Conservation (phyloP, 305 asterid genomes). For the Fraxinus baroniana region DNA sequence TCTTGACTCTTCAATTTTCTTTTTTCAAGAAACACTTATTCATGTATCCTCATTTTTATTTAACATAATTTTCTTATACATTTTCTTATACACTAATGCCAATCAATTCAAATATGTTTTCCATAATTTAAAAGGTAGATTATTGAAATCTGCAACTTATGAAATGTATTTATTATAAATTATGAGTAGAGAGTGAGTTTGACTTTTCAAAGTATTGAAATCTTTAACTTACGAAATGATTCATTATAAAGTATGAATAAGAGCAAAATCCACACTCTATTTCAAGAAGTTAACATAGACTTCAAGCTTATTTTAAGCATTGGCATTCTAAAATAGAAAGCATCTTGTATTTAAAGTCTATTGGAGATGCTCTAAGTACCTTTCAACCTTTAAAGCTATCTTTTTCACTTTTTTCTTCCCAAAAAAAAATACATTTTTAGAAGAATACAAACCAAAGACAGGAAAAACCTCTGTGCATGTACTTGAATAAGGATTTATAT, state of each 20-base stretch:
- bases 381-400: background rate
- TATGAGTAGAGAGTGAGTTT: background rate
- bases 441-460: background rate
- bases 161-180: background rate
- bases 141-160: no score
- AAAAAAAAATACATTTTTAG: background rate
- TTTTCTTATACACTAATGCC: background rate
- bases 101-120: background rate
- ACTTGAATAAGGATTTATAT: background rate
- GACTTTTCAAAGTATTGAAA: background rate
- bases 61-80: no score
- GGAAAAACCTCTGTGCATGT: background rate
- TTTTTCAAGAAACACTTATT: background rate
- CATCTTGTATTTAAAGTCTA: background rate
- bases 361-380: background rate
- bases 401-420: background rate
- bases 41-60: background rate
- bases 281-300: background rate
- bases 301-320: background rate
- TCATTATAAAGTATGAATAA: background rate
- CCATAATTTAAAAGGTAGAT: background rate
- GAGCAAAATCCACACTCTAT: background rate
- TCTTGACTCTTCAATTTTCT: background rate
- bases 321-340: background rate
- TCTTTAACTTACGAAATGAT: background rate